Conservation (phyloP, 2,329 filamentous ascomycete genomes). For the Colletotrichum sidae region DNA sequence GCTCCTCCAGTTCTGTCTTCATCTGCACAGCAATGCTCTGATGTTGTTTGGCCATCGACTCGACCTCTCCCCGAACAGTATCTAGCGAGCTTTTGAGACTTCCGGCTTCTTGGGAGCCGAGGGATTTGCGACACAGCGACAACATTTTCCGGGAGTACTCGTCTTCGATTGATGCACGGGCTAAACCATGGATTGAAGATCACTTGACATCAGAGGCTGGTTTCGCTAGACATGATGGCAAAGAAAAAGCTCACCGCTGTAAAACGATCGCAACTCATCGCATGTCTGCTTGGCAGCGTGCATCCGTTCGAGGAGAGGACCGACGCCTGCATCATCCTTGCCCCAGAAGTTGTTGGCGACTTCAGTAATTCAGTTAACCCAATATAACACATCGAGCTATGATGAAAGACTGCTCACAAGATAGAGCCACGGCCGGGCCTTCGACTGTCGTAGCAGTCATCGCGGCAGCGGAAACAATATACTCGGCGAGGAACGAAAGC, state of each 20-base stretch:
- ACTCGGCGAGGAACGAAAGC: too few species aligned
- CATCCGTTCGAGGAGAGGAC: constrained; percentile 93
- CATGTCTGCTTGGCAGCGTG: constrained; percentile 92
- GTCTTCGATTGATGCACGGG: constrained; percentile 93
- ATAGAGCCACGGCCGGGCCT: constrained; percentile 73
- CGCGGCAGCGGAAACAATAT: constrained; percentile 23
- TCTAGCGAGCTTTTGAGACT: constrained; percentile 88
- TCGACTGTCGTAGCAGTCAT: constrained; percentile 74
- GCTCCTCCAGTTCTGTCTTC: constrained; percentile 96
- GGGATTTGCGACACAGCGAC: constrained; percentile 85
- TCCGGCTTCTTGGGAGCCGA: constrained; percentile 89
- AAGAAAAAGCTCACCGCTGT: constrained; percentile 70
- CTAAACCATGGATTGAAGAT: constrained; percentile 53
- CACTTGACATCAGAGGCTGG: too few species aligned
- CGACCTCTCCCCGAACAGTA: constrained; percentile 87
- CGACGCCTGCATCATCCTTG: constrained; percentile 96
- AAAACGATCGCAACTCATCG: constrained; percentile 94
- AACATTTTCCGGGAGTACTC: constrained; percentile 94
- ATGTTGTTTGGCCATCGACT: constrained; percentile 94
- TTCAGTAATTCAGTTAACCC: constrained; percentile 48
- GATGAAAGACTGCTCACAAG: constrained; percentile 62
- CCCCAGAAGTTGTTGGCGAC: constrained; percentile 99
- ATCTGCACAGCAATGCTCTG: constrained; percentile 91
- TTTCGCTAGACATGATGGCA: background rate
- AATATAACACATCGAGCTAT: background rate